These are phyloP conservation scores for Dryas octopetala DNA, from an alignment of 306 rosid genomes.

Conservation along the genomic window DNA sequence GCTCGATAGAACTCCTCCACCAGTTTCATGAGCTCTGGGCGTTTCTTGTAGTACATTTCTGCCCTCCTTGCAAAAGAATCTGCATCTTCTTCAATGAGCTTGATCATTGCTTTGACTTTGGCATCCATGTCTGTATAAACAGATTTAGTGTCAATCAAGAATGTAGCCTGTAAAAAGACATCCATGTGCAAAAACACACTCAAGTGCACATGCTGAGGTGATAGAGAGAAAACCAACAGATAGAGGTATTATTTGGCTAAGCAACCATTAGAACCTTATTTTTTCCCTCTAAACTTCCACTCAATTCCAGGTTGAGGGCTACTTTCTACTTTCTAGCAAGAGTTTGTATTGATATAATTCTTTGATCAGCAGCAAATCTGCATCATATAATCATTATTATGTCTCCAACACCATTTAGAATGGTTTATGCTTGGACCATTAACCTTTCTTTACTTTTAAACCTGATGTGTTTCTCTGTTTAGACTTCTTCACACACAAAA, in stretches of 20 bases:
- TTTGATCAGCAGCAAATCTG: background rate
- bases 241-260: background rate
- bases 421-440: background rate
- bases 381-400: background rate
- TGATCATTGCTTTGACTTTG: slow-evolving; percentile 97
- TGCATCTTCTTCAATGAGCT: slow-evolving; percentile 99
- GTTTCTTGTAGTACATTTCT: slow-evolving; percentile 98
- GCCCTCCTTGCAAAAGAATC: slow-evolving; percentile 99
- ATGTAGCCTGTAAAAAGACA: background rate
- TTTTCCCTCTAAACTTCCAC: background rate
- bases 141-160: slow-evolving; percentile 22
- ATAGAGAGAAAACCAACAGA: background rate
- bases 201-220: background rate
- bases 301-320: background rate
- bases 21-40: slow-evolving; percentile 94
- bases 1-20: slow-evolving; percentile 99
- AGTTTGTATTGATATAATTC: background rate
- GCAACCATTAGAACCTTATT: background rate
- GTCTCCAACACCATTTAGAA: background rate
- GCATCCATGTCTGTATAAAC: slow-evolving; percentile 81
- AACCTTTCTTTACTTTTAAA: no score
- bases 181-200: background rate
- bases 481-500: no score
- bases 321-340: no score
- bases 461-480: no score